Evolutionary conservation across 1,284 basidiomycete species (phyloP), one percentile per base, ranked within the genome.

Genomic region (Hymenochaete sp.): DNA sequence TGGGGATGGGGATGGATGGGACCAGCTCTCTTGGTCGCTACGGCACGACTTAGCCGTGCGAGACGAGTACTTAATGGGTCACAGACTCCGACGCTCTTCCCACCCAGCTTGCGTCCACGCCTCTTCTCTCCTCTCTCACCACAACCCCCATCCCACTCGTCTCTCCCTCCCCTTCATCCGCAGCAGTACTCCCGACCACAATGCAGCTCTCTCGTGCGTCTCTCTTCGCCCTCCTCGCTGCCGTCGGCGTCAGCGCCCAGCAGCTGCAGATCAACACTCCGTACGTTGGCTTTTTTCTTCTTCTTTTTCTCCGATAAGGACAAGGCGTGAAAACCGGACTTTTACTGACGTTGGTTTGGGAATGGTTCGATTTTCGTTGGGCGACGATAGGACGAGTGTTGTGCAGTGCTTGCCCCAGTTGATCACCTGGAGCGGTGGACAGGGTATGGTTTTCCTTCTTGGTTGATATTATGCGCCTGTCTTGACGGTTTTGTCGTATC

Each of bases 201-300:
- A 79, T 78, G 76, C 73, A 72, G 66, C 60, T 63, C 47, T 13
- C 57, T 38, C 44, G 72, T 51, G 53, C 65, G 49, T 53, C 65
- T 31, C 51, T 71, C 50, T 57, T 63, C 48, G 56, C 65, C 45
- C 53, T 64, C 33, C 54, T 74, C 50, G 57, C 70, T 51, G 63
- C 63, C 41, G 55, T 62, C 39, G 59, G 57, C 26, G 72, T 62
- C 44, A 48, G 67, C 14, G 75, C 70, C 16, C 71, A 76, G 59
- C 21, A 4, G 13, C 52, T 73, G 48, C 65, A 58, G 0, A 67
- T 82, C 57, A 75, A 79, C 55, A 83, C 77, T 14, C 79, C 78
- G 78, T 82, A 53, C 55, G 77, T 69, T 14, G 3, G 35, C 31
- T 7, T 33, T 2, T 18, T 43, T 11, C n/a, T n/a, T n/a, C n/a